phyloP scores from a whole-genome alignment of 306 rosid species.

The Styphnolobium japonicum region DNA sequence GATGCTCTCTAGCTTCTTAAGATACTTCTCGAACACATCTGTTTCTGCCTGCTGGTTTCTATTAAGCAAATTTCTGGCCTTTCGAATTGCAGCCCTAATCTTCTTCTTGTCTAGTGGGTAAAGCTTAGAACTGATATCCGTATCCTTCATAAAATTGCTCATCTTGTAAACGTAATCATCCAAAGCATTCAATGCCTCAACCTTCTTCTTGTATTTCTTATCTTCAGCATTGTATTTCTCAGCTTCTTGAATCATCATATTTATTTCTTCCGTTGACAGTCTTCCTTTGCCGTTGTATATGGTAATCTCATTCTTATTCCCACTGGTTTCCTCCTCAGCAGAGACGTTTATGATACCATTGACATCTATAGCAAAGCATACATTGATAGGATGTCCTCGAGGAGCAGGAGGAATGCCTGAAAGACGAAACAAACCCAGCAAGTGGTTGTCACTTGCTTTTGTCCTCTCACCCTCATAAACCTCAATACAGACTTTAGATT shows the following conservation, averaged over 20 bases:
- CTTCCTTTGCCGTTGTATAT: background rate
- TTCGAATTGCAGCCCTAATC: background rate
- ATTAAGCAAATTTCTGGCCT: background rate
- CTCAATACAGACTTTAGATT: slow-evolving; percentile 4
- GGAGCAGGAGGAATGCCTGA: slow-evolving; percentile 48
- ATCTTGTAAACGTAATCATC: no score
- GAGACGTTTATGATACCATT: slow-evolving; percentile 21
- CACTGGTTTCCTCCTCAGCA: background rate
- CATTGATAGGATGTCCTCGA: slow-evolving; percentile 33
- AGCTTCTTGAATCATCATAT: no score
- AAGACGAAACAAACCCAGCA: slow-evolving; percentile 32
- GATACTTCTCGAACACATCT: slow-evolving; percentile 34
- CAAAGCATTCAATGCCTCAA: slow-evolving; percentile 17
- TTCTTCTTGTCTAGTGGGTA: background rate
- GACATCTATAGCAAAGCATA: slow-evolving; percentile 42
- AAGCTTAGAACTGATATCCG: background rate
- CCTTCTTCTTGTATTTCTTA: slow-evolving; percentile 38
- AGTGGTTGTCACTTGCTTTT: slow-evolving; percentile 37
- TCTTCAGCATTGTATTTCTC: no score
- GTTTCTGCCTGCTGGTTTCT: slow-evolving; percentile 25
- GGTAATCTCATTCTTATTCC: background rate
- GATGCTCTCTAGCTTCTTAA: slow-evolving; percentile 32
- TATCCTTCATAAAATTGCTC: background rate
- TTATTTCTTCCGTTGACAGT: background rate
- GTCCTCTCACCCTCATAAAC: slow-evolving; percentile 62